Evolutionary conservation across 257 asterid genomes (phyloP).

Genomic region (Petunia axillaris): DNA sequence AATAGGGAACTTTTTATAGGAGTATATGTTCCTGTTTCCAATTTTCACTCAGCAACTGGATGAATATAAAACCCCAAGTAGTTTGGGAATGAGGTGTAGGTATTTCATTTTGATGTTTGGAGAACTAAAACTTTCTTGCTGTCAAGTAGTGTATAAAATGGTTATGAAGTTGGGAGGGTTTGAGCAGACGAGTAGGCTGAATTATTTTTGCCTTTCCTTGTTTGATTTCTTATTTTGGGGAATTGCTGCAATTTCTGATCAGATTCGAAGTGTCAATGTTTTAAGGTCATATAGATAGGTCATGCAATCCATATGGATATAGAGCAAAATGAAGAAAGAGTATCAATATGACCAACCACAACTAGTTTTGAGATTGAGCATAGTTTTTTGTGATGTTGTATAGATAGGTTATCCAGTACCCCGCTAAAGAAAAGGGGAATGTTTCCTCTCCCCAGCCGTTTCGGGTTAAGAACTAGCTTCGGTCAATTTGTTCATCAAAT

Average conservation of each 20-base stretch:
- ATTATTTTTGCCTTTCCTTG: background rate
- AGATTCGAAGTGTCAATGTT: background rate
- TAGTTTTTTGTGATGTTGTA: background rate
- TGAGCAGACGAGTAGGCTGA: background rate
- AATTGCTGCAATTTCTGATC: background rate
- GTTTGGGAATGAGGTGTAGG: background rate
- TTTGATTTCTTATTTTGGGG: background rate
- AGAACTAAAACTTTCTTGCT: background rate
- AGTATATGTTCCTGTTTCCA: background rate
- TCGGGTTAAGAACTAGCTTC: background rate
- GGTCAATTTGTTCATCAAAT: background rate
- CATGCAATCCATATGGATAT: background rate
- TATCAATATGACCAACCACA: background rate
- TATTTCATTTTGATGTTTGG: background rate
- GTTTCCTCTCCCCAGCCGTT: background rate
- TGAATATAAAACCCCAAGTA: background rate
- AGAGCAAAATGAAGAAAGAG: background rate
- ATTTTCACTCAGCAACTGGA: background rate
- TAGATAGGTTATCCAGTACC: background rate
- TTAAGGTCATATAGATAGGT: background rate
- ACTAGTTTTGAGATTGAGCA: background rate
- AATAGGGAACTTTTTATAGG: too few relatives aligned
- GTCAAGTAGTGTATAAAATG: background rate
- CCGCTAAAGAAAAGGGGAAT: background rate
- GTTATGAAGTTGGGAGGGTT: background rate